Evolutionary conservation across 2,329 filamentous ascomycete species (phyloP).

Genomic region (Cylindrodendrum hubeiense): DNA sequence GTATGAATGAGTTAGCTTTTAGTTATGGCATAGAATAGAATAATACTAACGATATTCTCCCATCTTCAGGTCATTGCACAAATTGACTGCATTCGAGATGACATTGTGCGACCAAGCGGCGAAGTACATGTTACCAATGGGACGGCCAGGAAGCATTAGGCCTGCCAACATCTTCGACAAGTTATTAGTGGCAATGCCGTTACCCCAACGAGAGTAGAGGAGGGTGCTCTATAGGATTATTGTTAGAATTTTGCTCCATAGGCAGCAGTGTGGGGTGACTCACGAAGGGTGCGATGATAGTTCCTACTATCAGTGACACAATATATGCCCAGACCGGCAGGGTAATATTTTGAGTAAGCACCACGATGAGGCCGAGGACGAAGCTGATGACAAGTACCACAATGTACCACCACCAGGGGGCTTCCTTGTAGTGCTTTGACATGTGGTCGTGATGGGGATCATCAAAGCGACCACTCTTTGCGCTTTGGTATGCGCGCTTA

Average conservation of each 20-base stretch:
- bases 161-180: slow-evolving; percentile 69
- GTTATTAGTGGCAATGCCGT: slow-evolving; percentile 70
- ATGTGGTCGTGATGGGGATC: slow-evolving; percentile 67
- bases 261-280: slow-evolving; percentile 25
- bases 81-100: slow-evolving; percentile 61
- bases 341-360: slow-evolving; percentile 59
- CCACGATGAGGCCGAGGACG: slow-evolving; percentile 59
- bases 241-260: background rate
- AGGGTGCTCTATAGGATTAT: slow-evolving; percentile 58
- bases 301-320: slow-evolving; percentile 57
- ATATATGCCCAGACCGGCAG: slow-evolving; percentile 62
- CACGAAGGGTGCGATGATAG: slow-evolving; percentile 63
- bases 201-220: slow-evolving; percentile 65
- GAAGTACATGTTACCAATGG: slow-evolving; percentile 70
- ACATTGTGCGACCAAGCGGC: slow-evolving; percentile 70
- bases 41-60: slow-evolving; percentile 65
- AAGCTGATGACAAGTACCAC: slow-evolving; percentile 57
- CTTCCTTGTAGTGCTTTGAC: slow-evolving; percentile 65
- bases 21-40: accelerated
- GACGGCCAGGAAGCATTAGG: slow-evolving; percentile 62
- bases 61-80: slow-evolving; percentile 68
- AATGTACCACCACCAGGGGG: slow-evolving; percentile 62
- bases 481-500: slow-evolving; percentile 59
- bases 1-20: slow-evolving; percentile 33
- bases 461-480: slow-evolving; percentile 55